phyloP scores from a whole-genome alignment of 2,329 filamentous ascomycete species.

The Rachicladosporium sp. region DNA sequence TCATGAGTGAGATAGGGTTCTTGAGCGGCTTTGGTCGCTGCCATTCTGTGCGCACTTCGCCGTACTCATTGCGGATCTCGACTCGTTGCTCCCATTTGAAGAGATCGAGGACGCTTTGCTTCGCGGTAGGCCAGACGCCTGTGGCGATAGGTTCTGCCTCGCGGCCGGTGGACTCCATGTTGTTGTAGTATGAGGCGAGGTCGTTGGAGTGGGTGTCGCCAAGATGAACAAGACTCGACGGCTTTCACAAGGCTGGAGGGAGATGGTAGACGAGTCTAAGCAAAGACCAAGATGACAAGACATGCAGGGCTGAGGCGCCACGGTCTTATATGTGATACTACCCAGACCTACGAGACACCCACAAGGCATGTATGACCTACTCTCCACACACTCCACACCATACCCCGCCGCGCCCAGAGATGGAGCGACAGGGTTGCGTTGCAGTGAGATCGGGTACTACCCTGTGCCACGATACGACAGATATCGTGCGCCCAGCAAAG shows the following conservation, averaged over 20 bases:
- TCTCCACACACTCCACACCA: background rate
- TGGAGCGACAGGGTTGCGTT: background rate
- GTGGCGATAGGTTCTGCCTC: slow-evolving; percentile 56
- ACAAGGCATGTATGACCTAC: too few relatives aligned
- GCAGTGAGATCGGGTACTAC: background rate
- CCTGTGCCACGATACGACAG: too few relatives aligned
- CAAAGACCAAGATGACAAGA: too few relatives aligned
- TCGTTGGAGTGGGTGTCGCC: too few relatives aligned
- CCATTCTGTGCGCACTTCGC: slow-evolving; percentile 58
- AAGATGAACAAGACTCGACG: too few relatives aligned
- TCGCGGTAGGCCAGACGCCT: slow-evolving; percentile 52
- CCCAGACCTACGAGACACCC: too few relatives aligned
- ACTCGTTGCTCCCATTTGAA: slow-evolving; percentile 66
- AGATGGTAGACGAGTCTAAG: too few relatives aligned
- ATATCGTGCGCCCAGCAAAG: too few relatives aligned
- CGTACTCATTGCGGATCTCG: slow-evolving; percentile 50
- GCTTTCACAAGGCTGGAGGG: too few relatives aligned
- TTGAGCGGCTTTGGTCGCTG: slow-evolving; percentile 50
- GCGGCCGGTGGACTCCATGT: slow-evolving; percentile 20
- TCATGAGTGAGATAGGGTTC: slow-evolving; percentile 59
- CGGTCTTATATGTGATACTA: too few relatives aligned
- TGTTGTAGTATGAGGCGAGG: background rate
- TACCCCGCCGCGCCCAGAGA: background rate
- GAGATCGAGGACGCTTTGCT: slow-evolving; percentile 51
- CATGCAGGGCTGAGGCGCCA: too few relatives aligned